Base-by-base conservation (phyloP, 495 filamentous ascomycete species). In the Neurospora sp. region DNA sequence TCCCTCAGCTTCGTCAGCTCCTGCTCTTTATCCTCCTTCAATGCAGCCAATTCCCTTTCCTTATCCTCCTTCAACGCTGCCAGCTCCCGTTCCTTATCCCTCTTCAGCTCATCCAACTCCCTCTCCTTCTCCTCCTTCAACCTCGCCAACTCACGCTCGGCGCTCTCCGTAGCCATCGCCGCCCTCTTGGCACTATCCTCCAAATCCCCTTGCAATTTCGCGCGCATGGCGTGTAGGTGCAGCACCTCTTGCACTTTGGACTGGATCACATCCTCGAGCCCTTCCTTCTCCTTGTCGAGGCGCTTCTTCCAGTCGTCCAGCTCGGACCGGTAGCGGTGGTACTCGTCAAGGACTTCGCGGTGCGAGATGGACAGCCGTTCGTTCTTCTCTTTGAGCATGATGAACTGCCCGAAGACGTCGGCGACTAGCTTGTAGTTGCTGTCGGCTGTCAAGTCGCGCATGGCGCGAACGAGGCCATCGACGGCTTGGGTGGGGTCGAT, bases 361-460 rank as follows among this genome's bases (percentile, higher is more conserved):
- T 81, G 77, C 2, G 81, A 81, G 62, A 71, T 77, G 43, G 76
- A 76, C 21, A 82, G 76, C 39, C 78, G 75, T 74, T 76, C 77
- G 73, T 82, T 82, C 70, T 79, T 78, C 73, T 82, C 79, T 75
- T 82, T 82, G 75, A 82, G 78, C 71, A 76, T 76, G 24, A 80
- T 77, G 73, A 82, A 79, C 73, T 82, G 78, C 74, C 77, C 79
- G 73, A 82, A 82, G 71, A 81, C 81, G 48, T 82, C 81, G 75
- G 81, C 78, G 66, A 82, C 78, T 19, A 81, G 73, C 77, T 81
- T 82, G 78, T 82, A 82, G 76, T 81, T 81, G 74, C 78, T 73
- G 39, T 82, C 81, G 2, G 81, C 76, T 2, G 80, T 81, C 24
- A 82, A 73, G 74, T 79, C 79, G 70, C 81, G 79, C 73, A 81